Conservation (phyloP, 305 asterid species). For the Fraxinus paxiana region DNA sequence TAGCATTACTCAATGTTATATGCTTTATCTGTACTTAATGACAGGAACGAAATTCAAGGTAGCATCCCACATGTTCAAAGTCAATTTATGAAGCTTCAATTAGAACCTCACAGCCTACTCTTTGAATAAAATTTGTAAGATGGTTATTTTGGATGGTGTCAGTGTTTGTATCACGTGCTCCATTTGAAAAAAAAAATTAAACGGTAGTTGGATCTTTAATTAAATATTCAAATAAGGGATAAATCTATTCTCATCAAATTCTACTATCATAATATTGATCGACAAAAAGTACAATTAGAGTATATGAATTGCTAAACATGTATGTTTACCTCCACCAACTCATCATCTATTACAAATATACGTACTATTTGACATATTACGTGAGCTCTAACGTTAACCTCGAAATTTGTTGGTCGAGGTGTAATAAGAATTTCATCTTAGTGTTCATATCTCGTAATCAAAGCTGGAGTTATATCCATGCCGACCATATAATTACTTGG, state of each 20-base stretch:
- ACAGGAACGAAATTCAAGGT: slow-evolving; percentile 25
- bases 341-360: neutral
- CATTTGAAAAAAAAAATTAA: slow-evolving; percentile 25
- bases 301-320: neutral
- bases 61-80: slow-evolving; percentile 22
- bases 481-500: neutral
- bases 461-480: neutral
- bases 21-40: neutral
- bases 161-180: slow-evolving; percentile 37
- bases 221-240: neutral
- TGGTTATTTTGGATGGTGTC: slow-evolving; percentile 16
- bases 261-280: neutral
- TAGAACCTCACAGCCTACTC: neutral
- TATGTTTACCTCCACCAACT: neutral
- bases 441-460: neutral
- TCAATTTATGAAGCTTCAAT: slow-evolving; percentile 23
- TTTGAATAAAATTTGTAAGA: neutral
- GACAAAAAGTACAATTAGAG: neutral
- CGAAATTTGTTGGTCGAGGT: neutral
- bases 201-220: neutral
- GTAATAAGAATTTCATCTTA: neutral
- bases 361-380: neutral
- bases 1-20: neutral
- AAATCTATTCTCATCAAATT: neutral
- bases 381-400: neutral